Conservation (phyloP, 257 asterid species). For the Scutellaria minor region DNA sequence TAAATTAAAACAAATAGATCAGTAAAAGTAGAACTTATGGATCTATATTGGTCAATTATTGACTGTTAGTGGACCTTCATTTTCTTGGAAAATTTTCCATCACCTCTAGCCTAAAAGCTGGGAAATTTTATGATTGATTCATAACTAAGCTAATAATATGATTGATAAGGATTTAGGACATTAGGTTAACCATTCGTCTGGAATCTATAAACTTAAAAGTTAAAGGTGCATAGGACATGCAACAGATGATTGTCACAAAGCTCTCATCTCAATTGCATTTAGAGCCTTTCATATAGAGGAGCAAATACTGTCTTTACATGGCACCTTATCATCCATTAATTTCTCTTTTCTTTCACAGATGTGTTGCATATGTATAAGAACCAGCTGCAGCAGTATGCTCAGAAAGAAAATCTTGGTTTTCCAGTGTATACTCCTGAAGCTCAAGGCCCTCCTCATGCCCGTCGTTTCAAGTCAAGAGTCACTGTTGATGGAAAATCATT, state of each 20-base stretch:
- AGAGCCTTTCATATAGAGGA: not conserved
- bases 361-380: conserved; percentile 63
- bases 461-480: conserved; percentile 65
- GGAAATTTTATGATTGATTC: not conserved
- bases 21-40: too few species aligned
- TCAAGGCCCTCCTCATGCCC: conserved; percentile 80
- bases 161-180: not conserved
- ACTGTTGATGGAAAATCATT: conserved; percentile 51
- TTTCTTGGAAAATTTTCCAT: too few species aligned
- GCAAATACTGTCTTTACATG: not conserved
- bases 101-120: too few species aligned
- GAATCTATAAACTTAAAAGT: not conserved
- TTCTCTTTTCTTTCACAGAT: conserved; percentile 39
- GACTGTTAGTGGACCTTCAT: too few species aligned
- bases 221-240: not conserved
- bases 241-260: not conserved
- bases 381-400: conserved; percentile 67
- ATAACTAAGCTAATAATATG: not conserved
- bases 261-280: not conserved
- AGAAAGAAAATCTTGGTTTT: conserved; percentile 51
- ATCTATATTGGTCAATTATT: too few species aligned
- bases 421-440: conserved; percentile 60
- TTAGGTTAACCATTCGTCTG: not conserved
- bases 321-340: not conserved
- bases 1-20: not conserved